Base-by-base conservation (phyloP, 257 asterid genomes). In the Asclepias syriaca region DNA sequence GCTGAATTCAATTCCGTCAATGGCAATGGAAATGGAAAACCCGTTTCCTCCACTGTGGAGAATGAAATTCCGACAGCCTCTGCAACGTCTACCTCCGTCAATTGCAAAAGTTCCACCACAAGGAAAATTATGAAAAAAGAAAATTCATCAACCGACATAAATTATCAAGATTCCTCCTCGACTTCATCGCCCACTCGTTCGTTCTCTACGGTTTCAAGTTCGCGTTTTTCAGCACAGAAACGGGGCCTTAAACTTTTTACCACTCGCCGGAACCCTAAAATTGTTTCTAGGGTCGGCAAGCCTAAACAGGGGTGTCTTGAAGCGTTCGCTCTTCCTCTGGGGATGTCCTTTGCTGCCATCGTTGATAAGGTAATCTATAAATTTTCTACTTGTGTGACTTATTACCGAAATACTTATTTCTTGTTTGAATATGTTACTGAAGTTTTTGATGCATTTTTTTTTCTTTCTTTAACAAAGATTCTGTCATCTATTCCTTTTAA, bases 271-370 rank as follows among this genome's bases (percentile, higher is more conserved):
- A 80, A 70, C 80, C 87, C 85, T 65, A 81, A 83, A 80, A 65
- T 83, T 6, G 69, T 87, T 39, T 77, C 83, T 71, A 86, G 89
- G 76, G 72, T 87, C 48, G 68, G 74, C 22, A 78, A 82, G 70
- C 67, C 58, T 24, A 82, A 82, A 49, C 80, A 77, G 57, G 89
- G 59, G 1, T 72, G 71, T 64, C 70, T 84, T 54, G 96, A 87
- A 63, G 89, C 91, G 71, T 91, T 94, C 51, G 97, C 91, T 60
- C 91, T 91, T 59, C 95, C 87, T 71, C 87, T 94, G 32, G 98
- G 98, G 74, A 91, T 91, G 96, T 91, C 97, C 22, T 80, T 94
- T 66, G 98, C 97, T 60, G 96, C 90, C 37, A 85, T 89, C 57
- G 86, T 94, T 81, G 82, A 93, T 68, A 88, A 89, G 98, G 97